Conservation (phyloP, 2,329 filamentous ascomycete genomes). For the Hypoxylon sp. region DNA sequence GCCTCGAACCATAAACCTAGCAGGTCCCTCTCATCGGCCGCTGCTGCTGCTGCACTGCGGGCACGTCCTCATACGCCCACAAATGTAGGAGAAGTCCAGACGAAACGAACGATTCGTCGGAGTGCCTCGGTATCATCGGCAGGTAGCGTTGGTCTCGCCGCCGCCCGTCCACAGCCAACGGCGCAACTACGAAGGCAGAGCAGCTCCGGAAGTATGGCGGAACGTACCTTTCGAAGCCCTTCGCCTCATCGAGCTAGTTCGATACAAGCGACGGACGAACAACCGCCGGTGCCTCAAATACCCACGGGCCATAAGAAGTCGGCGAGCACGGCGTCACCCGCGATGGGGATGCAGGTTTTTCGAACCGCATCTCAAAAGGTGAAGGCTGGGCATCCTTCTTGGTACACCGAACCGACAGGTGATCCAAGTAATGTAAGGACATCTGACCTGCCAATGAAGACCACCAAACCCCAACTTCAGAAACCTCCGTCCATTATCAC, state of each 20-base stretch:
- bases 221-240: slow-evolving; percentile 86
- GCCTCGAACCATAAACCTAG: slow-evolving; percentile 71
- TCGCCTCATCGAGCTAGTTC: slow-evolving; percentile 70
- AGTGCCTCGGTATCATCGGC: slow-evolving; percentile 80
- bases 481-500: slow-evolving; percentile 49
- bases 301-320: slow-evolving; percentile 61
- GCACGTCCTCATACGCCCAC: slow-evolving; percentile 84
- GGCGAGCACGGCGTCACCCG: slow-evolving; percentile 59
- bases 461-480: slow-evolving; percentile 54
- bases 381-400: slow-evolving; percentile 61
- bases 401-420: slow-evolving; percentile 64
- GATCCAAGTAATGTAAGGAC: slow-evolving; percentile 63
- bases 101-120: slow-evolving; percentile 85
- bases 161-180: slow-evolving; percentile 55
- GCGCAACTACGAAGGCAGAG: slow-evolving; percentile 72
- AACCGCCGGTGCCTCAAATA: slow-evolving; percentile 83
- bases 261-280: slow-evolving; percentile 59
- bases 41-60: slow-evolving; percentile 87
- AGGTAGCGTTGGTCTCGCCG: slow-evolving; percentile 60
- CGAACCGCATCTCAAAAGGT: slow-evolving; percentile 68
- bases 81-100: slow-evolving; percentile 85
- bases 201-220: slow-evolving; percentile 87
- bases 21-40: slow-evolving; percentile 82
- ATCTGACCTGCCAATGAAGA: slow-evolving; percentile 60
- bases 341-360: slow-evolving; percentile 64